Evolutionary conservation across 2,329 filamentous ascomycete species (phyloP).

Genomic region (Apiospora sp.): DNA sequence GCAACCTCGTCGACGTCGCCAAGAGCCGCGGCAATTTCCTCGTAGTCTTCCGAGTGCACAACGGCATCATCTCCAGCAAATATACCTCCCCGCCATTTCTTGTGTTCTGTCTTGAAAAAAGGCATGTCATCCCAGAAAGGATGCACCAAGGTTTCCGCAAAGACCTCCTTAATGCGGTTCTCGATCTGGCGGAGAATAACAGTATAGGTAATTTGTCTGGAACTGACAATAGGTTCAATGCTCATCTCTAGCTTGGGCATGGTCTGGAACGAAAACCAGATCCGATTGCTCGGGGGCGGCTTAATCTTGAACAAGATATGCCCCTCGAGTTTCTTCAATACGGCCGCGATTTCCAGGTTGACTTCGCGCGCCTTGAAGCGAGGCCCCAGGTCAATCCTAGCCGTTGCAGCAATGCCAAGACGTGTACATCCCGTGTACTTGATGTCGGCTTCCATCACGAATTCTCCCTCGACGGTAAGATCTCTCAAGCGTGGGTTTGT

Average conservation of each 20-base stretch:
- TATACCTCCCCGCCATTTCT: slow-evolving; percentile 85
- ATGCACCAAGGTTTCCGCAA: slow-evolving; percentile 88
- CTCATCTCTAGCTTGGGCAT: slow-evolving; percentile 92
- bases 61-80: slow-evolving; percentile 67
- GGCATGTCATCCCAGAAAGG: slow-evolving; percentile 98
- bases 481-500: slow-evolving; percentile 90
- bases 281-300: slow-evolving; percentile 89
- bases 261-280: slow-evolving; percentile 97
- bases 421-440: slow-evolving; percentile 90
- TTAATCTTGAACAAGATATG: slow-evolving; percentile 89
- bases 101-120: slow-evolving; percentile 82
- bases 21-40: slow-evolving; percentile 50
- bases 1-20: slow-evolving; percentile 59
- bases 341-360: slow-evolving; percentile 84
- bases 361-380: slow-evolving; percentile 92
- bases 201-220: slow-evolving; percentile 93
- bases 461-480: slow-evolving; percentile 89
- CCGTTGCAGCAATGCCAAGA: slow-evolving; percentile 90
- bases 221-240: slow-evolving; percentile 96
- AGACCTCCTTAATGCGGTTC: slow-evolving; percentile 90
- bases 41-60: slow-evolving; percentile 45
- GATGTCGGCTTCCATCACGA: slow-evolving; percentile 85
- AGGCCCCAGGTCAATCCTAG: slow-evolving; percentile 86
- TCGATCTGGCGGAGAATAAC: slow-evolving; percentile 94
- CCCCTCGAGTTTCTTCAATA: slow-evolving; percentile 84